phyloP scores from a whole-genome alignment of 1,284 basidiomycete species.

The Leccinum griseonigrum region DNA sequence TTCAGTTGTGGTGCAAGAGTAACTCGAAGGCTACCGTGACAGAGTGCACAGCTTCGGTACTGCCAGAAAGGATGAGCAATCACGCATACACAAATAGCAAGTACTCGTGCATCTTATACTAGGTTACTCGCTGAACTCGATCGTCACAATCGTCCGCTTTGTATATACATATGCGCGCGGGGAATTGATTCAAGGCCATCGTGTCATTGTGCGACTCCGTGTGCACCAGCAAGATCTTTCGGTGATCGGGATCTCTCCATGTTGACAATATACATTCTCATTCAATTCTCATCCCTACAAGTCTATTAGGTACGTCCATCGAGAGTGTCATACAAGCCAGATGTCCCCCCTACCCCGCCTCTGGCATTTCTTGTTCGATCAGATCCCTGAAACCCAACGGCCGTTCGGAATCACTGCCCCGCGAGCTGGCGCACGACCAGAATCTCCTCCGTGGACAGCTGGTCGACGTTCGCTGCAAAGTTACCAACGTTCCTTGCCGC shows the following conservation, averaged over 20 bases:
- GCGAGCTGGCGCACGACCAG: slow-evolving; percentile 63
- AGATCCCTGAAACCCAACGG: background rate
- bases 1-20: background rate
- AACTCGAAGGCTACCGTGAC: background rate
- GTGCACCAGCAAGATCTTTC: background rate
- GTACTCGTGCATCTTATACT: background rate
- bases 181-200: background rate
- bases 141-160: background rate
- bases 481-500: slow-evolving; percentile 64
- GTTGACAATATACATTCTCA: background rate
- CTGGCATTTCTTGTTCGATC: background rate
- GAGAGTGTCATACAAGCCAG: slow-evolving; percentile 9
- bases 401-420: slow-evolving; percentile 18
- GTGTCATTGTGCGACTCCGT: background rate
- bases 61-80: too few species aligned
- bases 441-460: slow-evolving; percentile 68
- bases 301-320: background rate
- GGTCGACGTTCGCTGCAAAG: slow-evolving; percentile 64
- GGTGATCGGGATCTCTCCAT: too few species aligned
- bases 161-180: background rate
- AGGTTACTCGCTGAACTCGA: background rate
- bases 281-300: slow-evolving; percentile 1
- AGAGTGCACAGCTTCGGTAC: background rate
- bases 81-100: too few species aligned
- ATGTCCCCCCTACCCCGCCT: background rate